Percentiles rank a stretch among this genome's conserved stretches.
These are phyloP conservation scores for Verticillium dahliae DNA, from an alignment of 2,329 filamentous ascomycete species.

Conservation along the genomic window DNA sequence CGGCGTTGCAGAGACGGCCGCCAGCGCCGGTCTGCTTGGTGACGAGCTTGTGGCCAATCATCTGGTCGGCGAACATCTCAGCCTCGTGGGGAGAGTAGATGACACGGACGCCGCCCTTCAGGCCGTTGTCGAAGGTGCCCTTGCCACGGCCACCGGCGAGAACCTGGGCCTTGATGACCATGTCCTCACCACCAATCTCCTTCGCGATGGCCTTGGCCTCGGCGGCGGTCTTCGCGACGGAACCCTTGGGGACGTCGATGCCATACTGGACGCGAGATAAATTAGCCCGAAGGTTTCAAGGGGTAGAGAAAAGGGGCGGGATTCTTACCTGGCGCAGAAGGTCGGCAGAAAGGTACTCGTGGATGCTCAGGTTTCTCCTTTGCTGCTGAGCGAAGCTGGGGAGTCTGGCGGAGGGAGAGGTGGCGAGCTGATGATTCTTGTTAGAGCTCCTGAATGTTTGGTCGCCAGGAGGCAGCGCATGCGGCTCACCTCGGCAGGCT, in stretches of 20 bases:
- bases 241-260: constrained; percentile 84
- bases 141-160: constrained; percentile 97
- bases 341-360: constrained; percentile 95
- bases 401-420: constrained; percentile 45
- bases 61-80: constrained; percentile 96
- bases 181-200: constrained; percentile 86
- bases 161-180: constrained; percentile 99
- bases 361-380: constrained; percentile 85
- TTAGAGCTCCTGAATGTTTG: neutral
- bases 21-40: constrained; percentile 97
- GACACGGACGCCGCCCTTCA: constrained; percentile 97
- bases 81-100: constrained; percentile 97
- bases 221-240: constrained; percentile 72
- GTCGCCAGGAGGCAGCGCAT: neutral
- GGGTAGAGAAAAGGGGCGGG: neutral
- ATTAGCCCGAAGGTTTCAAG: neutral
- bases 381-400: constrained; percentile 68
- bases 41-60: constrained; percentile 99
- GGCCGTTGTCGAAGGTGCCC: constrained; percentile 94
- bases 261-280: constrained; percentile 61
- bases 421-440: constrained; percentile 22
- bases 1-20: constrained; percentile 91
- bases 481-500: constrained; percentile 64
- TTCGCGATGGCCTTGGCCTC: constrained; percentile 92
- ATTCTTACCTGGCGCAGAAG: constrained; percentile 65